phyloP scores from a whole-genome alignment of 805 yeast genomes.

The Zygoascus flipseniorum region DNA sequence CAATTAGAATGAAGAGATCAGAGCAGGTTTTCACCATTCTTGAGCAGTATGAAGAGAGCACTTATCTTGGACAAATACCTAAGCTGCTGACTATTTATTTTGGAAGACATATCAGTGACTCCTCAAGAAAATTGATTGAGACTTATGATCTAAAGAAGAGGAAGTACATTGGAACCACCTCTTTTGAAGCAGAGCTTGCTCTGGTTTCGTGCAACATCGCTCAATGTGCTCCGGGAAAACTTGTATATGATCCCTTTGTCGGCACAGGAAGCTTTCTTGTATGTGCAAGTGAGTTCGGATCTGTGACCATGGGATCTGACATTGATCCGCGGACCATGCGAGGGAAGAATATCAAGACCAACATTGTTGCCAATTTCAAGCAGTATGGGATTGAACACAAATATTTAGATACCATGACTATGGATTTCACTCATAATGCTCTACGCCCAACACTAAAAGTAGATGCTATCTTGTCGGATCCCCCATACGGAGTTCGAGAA shows the following conservation, averaged over 20 bases:
- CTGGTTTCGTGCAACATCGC: slow-evolving; percentile 82
- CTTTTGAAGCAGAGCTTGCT: slow-evolving; percentile 91
- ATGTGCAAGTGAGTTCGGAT: slow-evolving; percentile 81
- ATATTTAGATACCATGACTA: slow-evolving; percentile 70
- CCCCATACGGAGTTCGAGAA: slow-evolving; percentile 96
- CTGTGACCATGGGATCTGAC: slow-evolving; percentile 76
- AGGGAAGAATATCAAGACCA: slow-evolving; percentile 19
- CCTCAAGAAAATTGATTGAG: slow-evolving; percentile 60
- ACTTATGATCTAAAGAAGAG: slow-evolving; percentile 73
- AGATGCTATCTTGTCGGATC: slow-evolving; percentile 88
- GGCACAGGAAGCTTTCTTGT: slow-evolving; percentile 94
- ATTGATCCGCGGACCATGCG: slow-evolving; percentile 75
- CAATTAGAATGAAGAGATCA: slow-evolving; percentile 69
- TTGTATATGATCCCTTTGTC: slow-evolving; percentile 89
- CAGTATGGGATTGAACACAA: slow-evolving; percentile 54
- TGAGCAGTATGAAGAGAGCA: slow-evolving; percentile 49
- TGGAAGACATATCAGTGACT: slow-evolving; percentile 66
- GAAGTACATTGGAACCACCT: slow-evolving; percentile 88
- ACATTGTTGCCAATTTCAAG: slow-evolving; percentile 56
- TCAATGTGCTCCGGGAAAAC: slow-evolving; percentile 53
- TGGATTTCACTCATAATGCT: slow-evolving; percentile 94
- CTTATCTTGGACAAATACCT: slow-evolving; percentile 15
- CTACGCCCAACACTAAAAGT: slow-evolving; percentile 52
- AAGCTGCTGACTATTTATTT: slow-evolving; percentile 48
- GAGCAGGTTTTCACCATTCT: slow-evolving; percentile 61